Conservation (phyloP, 2,329 filamentous ascomycete species). For the Neoarthrinium moseri region DNA sequence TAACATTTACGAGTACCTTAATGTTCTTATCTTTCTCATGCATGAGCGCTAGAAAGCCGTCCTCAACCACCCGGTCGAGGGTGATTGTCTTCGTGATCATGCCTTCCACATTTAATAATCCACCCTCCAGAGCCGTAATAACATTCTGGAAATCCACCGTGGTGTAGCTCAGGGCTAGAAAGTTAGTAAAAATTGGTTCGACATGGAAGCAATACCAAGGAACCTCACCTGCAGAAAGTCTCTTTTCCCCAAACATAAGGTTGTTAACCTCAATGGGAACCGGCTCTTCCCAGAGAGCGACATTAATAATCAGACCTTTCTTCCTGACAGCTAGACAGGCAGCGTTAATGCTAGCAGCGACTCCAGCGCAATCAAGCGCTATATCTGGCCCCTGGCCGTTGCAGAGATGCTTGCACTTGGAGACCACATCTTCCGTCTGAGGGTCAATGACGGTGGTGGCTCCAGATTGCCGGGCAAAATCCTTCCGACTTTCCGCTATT, state of each 20-base stretch:
- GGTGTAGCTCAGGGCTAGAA: slow-evolving; percentile 29
- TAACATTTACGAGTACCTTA: slow-evolving; percentile 58
- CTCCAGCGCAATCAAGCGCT: slow-evolving; percentile 62
- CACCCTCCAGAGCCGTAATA: slow-evolving; percentile 48
- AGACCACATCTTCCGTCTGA: slow-evolving; percentile 45
- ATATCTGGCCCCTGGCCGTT: slow-evolving; percentile 52
- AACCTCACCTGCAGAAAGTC: slow-evolving; percentile 38
- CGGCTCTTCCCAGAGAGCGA: slow-evolving; percentile 62
- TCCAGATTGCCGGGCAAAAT: slow-evolving; percentile 52
- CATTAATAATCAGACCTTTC: slow-evolving; percentile 59
- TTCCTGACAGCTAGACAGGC: slow-evolving; percentile 49
- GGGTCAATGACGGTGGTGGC: slow-evolving; percentile 55
- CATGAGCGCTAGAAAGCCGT: slow-evolving; percentile 56
- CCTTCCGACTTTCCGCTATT: slow-evolving; percentile 46
- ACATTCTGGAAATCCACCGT: slow-evolving; percentile 54
- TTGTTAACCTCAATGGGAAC: slow-evolving; percentile 53
- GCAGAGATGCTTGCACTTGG: slow-evolving; percentile 43
- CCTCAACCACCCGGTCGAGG: slow-evolving; percentile 54
- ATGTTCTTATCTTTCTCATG: slow-evolving; percentile 61
- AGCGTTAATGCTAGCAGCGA: slow-evolving; percentile 44
- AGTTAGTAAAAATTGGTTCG: no score
- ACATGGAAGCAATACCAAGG: no score
- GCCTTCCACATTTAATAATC: slow-evolving; percentile 46
- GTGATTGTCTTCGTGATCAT: slow-evolving; percentile 63
- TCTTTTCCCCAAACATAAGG: slow-evolving; percentile 51